phyloP scores from a whole-genome alignment of 768 basidiomycete species.

The Lenzites betulinus region DNA sequence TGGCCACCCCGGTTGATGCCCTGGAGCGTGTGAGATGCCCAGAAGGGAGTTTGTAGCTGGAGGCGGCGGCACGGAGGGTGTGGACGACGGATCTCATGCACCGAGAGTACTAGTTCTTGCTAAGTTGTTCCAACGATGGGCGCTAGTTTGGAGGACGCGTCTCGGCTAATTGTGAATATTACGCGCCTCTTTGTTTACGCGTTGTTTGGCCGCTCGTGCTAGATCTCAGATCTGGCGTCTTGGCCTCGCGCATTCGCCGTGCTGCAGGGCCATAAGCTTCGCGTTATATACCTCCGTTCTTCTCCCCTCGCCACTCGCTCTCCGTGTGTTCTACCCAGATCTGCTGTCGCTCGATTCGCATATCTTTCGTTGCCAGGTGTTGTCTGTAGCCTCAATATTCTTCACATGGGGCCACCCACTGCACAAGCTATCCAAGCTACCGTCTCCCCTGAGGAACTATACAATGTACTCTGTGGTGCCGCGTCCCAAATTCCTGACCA shows the following conservation, averaged over 20 bases:
- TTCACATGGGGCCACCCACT: slow-evolving; percentile 7
- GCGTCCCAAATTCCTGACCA: slow-evolving; percentile 67
- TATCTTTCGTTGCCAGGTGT: neutral
- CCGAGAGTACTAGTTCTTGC: too few relatives aligned
- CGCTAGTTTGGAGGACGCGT: slow-evolving; percentile 6
- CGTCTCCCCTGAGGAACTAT: slow-evolving; percentile 65
- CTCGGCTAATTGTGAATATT: slow-evolving; percentile 7
- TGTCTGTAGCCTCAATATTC: neutral
- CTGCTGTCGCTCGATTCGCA: neutral
- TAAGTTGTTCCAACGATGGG: neutral
- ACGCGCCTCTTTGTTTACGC: slow-evolving; percentile 20
- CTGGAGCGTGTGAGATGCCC: too few relatives aligned
- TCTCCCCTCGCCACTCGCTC: slow-evolving; percentile 8
- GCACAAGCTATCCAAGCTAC: slow-evolving; percentile 30
- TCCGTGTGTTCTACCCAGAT: neutral
- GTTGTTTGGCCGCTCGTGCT: slow-evolving; percentile 16
- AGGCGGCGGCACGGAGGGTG: neutral
- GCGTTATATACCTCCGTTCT: neutral
- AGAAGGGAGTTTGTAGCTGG: neutral
- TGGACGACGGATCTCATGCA: slow-evolving; percentile 20
- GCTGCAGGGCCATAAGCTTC: neutral
- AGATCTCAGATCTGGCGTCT: neutral
- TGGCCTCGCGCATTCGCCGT: slow-evolving; percentile 4
- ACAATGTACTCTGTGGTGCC: slow-evolving; percentile 65
- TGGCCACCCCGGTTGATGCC: neutral